Conservation (phyloP, 371 early-diverging fungal species). For the Mortierella sp. region DNA sequence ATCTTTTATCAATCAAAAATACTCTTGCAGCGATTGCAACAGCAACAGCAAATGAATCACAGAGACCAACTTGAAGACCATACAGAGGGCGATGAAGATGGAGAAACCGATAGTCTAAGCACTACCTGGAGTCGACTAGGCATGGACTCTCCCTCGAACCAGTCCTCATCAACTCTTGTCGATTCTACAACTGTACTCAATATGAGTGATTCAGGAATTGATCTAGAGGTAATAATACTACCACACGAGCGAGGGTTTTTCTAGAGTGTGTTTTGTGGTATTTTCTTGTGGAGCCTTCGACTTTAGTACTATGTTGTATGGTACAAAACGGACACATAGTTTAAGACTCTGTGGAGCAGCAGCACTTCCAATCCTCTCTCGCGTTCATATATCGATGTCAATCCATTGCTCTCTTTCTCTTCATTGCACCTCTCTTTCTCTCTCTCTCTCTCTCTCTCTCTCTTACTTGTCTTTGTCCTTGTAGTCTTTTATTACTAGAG, state of each 20-base stretch:
- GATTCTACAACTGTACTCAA: slow-evolving; percentile 21
- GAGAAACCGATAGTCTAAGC: slow-evolving; percentile 28
- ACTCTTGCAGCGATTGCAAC: slow-evolving; percentile 18
- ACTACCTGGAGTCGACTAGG: slow-evolving; percentile 39
- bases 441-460: not conserved
- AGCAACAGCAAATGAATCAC: not conserved
- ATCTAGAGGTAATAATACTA: slow-evolving; percentile 11
- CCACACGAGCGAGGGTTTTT: not conserved
- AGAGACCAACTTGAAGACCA: slow-evolving; percentile 3
- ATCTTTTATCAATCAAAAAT: slow-evolving; percentile 34
- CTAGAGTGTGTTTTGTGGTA: no score
- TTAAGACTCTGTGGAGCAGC: slow-evolving; percentile 1
- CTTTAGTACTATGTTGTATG: not conserved
- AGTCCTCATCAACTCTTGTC: slow-evolving; percentile 35
- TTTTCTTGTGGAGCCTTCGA: not conserved
- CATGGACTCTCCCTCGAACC: slow-evolving; percentile 41
- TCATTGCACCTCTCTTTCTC: not conserved
- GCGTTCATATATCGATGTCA: not conserved
- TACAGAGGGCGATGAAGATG: slow-evolving; percentile 27
- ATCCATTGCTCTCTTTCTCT: not conserved
- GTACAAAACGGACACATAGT: slow-evolving; percentile 14
- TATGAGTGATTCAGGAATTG: slow-evolving; percentile 13
- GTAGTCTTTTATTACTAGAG: no score
- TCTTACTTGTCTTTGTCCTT: not conserved
- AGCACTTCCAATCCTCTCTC: not conserved